Percentiles rank a stretch among this genome's conserved stretches.
phyloP scores from a whole-genome alignment of 2,329 filamentous ascomycete genomes.

The Colletotrichum sublineola region DNA sequence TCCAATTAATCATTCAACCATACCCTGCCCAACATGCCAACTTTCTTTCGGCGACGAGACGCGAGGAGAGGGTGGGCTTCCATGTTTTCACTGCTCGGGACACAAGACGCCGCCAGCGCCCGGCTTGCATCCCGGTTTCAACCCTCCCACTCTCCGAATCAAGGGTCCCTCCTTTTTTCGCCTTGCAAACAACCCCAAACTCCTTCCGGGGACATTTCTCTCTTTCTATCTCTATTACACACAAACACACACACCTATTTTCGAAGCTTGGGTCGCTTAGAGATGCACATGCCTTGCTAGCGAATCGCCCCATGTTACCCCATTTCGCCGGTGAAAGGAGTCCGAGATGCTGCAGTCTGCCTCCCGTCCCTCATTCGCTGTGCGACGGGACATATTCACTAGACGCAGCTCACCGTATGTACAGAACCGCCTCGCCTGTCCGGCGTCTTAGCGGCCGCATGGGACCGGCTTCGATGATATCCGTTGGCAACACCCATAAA shows the following conservation, averaged over 20 bases:
- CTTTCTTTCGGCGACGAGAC: neutral
- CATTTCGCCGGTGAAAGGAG: neutral
- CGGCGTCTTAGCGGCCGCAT: conserved; percentile 19
- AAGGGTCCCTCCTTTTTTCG: conserved; percentile 18
- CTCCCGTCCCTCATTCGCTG: neutral
- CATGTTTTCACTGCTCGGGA: conserved; percentile 6
- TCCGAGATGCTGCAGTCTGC: conserved; percentile 19
- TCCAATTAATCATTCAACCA: neutral
- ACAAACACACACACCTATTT: neutral
- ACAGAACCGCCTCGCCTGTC: conserved; percentile 22
- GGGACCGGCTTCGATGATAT: neutral
- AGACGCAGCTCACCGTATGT: neutral
- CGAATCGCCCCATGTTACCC: neutral
- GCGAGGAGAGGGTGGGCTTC: neutral
- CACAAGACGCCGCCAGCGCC: conserved; percentile 15
- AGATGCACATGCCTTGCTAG: neutral
- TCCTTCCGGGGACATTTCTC: conserved; percentile 3
- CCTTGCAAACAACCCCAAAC: conserved; percentile 19
- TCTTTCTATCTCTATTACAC: too few species aligned
- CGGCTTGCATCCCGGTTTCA: neutral
- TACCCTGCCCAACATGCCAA: neutral
- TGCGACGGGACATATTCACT: neutral
- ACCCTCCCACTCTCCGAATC: neutral
- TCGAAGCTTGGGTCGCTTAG: neutral
- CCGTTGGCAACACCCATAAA: conserved; percentile 17